phyloP scores from a whole-genome alignment of 352 stramenopile species.

The Pythium periplocum region DNA sequence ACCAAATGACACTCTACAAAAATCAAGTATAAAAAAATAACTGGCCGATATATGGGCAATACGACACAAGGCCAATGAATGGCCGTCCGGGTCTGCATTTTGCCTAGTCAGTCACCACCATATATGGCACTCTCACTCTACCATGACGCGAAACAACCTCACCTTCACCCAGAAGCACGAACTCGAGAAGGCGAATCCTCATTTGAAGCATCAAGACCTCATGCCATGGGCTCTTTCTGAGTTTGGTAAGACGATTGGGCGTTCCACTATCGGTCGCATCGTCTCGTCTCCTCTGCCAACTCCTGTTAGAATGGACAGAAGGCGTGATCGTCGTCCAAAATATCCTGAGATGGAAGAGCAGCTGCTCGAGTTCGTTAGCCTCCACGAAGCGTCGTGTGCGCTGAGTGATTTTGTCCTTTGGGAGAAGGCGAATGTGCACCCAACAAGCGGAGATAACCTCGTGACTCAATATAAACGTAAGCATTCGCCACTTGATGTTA shows the following conservation, averaged over 20 bases:
- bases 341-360: slow-evolving; percentile 8
- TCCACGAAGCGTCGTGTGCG: slow-evolving; percentile 1
- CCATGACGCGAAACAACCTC: slow-evolving; percentile 7
- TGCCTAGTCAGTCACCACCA: neutral
- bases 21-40: neutral
- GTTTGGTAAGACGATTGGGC: slow-evolving; percentile 8
- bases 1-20: neutral
- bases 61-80: slow-evolving; percentile 1
- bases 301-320: slow-evolving; percentile 5
- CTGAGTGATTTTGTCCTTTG: slow-evolving; percentile 7
- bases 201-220: slow-evolving; percentile 7
- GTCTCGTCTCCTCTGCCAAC: neutral
- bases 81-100: neutral
- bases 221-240: slow-evolving; percentile 4
- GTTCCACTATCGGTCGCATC: slow-evolving; percentile 5
- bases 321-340: neutral
- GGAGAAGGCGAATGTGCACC: slow-evolving; percentile 9
- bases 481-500: too few species aligned
- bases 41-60: neutral
- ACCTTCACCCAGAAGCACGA: slow-evolving; percentile 7
- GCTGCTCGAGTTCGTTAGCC: slow-evolving; percentile 5
- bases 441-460: slow-evolving; percentile 5
- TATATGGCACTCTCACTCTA: neutral
- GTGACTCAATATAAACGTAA: slow-evolving; percentile 1
- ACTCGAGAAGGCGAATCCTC: slow-evolving; percentile 4